Evolutionary conservation across 2,329 filamentous ascomycete species (phyloP).

Genomic region (Aschersonia sp.): DNA sequence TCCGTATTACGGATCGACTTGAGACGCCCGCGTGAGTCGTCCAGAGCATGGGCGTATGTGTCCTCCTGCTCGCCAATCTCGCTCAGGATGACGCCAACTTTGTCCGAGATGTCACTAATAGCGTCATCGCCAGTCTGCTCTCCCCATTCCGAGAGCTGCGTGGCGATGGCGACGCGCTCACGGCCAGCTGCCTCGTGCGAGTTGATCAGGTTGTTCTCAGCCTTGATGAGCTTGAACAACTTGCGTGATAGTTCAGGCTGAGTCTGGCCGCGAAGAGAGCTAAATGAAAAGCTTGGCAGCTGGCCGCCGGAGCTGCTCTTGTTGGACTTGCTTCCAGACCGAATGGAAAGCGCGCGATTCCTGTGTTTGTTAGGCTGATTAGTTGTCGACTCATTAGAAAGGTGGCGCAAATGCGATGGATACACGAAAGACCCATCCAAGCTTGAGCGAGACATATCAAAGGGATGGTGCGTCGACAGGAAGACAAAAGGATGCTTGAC

Average conservation of each 20-base stretch:
- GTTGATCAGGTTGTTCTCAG: slow-evolving; percentile 74
- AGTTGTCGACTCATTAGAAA: slow-evolving; percentile 10
- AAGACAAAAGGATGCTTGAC: background rate
- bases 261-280: slow-evolving; percentile 67
- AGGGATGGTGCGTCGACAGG: too few species aligned
- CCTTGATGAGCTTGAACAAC: slow-evolving; percentile 87
- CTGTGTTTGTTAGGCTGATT: slow-evolving; percentile 24
- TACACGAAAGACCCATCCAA: slow-evolving; percentile 13
- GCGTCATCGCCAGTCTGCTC: slow-evolving; percentile 80
- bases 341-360: slow-evolving; percentile 62
- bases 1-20: slow-evolving; percentile 95
- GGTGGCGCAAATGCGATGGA: slow-evolving; percentile 6
- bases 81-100: slow-evolving; percentile 80
- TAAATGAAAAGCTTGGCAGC: slow-evolving; percentile 65
- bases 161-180: slow-evolving; percentile 72
- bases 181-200: slow-evolving; percentile 74
- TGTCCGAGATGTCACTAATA: slow-evolving; percentile 83
- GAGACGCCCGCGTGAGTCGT: slow-evolving; percentile 67
- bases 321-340: slow-evolving; percentile 45
- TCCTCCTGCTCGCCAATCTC: slow-evolving; percentile 95
- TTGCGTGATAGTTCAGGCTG: slow-evolving; percentile 83
- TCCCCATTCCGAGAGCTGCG: slow-evolving; percentile 92
- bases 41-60: slow-evolving; percentile 67
- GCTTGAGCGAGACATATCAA: slow-evolving; percentile 16
- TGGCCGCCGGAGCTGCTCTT: slow-evolving; percentile 21